phyloP scores from a whole-genome alignment of 352 stramenopile genomes.

The Thraustochytrium striatum region DNA sequence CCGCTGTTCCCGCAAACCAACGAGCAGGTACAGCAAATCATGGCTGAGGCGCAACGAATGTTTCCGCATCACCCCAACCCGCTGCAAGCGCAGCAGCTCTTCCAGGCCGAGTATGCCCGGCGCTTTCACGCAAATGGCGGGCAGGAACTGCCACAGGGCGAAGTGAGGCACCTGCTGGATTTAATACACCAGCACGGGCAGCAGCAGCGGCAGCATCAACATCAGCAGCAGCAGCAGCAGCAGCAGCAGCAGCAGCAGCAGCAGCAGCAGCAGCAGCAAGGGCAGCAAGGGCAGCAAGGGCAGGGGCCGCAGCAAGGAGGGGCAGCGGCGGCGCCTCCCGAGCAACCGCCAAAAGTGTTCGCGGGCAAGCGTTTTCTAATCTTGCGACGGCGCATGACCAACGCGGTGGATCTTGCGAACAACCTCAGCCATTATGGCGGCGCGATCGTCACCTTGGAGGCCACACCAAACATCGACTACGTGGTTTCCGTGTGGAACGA shows the following conservation, averaged over 20 bases:
- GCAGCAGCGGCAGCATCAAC: background rate
- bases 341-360: no score
- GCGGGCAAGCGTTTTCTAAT: background rate
- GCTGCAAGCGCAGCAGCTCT: no score
- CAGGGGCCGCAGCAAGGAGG: background rate
- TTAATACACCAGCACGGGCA: background rate
- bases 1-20: no score
- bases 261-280: background rate
- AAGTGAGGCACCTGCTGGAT: background rate
- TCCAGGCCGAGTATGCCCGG: no score
- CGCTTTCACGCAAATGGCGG: no score
- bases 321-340: no score
- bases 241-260: background rate
- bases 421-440: background rate
- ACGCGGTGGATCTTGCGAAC: constrained; percentile 2
- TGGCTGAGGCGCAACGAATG: no score
- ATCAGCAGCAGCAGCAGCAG: background rate
- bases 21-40: no score
- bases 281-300: background rate
- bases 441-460: background rate
- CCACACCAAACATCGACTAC: background rate
- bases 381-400: constrained; percentile 3
- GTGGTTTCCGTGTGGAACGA: background rate
- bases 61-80: no score
- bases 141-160: no score